phyloP scores from a whole-genome alignment of 108 stramenopile species.

The Parmales sp. region DNA sequence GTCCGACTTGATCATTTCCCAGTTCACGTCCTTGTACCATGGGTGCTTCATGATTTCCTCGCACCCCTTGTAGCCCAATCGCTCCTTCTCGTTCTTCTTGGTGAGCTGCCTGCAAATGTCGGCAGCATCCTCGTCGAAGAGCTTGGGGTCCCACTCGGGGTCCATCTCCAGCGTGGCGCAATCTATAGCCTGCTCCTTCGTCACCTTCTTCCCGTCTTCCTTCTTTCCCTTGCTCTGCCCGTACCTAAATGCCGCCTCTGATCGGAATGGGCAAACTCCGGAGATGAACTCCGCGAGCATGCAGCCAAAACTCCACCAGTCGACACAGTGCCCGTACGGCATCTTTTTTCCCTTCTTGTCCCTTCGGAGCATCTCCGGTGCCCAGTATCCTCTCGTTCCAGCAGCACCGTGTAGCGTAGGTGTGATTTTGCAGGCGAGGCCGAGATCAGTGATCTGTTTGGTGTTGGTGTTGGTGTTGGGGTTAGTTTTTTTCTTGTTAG shows the following conservation, averaged over 20 bases:
- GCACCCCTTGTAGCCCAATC: slow-evolving; percentile 69
- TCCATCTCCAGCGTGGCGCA: slow-evolving; percentile 79
- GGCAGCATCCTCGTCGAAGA: slow-evolving; percentile 56
- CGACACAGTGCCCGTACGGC: slow-evolving; percentile 71
- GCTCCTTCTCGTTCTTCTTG: slow-evolving; percentile 60
- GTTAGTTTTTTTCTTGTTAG: too few species aligned
- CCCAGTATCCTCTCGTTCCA: slow-evolving; percentile 87
- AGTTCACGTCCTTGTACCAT: slow-evolving; percentile 70
- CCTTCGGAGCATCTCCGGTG: slow-evolving; percentile 85
- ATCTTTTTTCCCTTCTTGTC: slow-evolving; percentile 69
- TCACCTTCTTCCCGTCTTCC: slow-evolving; percentile 45
- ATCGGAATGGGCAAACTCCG: slow-evolving; percentile 83
- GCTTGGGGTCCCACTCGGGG: slow-evolving; percentile 48
- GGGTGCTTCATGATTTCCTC: slow-evolving; percentile 87
- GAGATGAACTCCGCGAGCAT: slow-evolving; percentile 83
- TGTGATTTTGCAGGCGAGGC: slow-evolving; percentile 76
- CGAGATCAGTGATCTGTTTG: slow-evolving; percentile 83
- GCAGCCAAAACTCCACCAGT: slow-evolving; percentile 93
- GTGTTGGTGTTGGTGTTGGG: too few species aligned
- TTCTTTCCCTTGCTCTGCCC: slow-evolving; percentile 57
- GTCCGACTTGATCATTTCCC: slow-evolving; percentile 67
- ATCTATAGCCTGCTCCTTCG: slow-evolving; percentile 72
- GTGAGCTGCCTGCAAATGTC: slow-evolving; percentile 69
- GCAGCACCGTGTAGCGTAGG: slow-evolving; percentile 68
- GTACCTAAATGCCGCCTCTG: slow-evolving; percentile 71